Evolutionary conservation across 1,139 yeast species (phyloP).

Genomic region (Candida sojae): DNA sequence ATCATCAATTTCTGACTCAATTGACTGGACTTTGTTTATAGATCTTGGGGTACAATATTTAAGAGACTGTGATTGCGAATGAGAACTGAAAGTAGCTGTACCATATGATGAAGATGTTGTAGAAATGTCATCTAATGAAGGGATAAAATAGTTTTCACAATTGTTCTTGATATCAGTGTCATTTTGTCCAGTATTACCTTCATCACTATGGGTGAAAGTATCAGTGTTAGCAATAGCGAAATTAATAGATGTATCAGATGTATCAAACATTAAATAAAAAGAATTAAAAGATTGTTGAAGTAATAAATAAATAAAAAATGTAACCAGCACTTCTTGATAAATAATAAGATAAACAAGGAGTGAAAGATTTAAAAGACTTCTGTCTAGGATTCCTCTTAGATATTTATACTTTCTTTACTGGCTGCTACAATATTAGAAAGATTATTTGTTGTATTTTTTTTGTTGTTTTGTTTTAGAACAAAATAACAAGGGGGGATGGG

Average conservation of each 20-base stretch:
- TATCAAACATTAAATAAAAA: background rate
- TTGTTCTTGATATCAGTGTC: background rate
- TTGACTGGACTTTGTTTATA: slow-evolving; percentile 20
- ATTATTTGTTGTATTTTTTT: no score
- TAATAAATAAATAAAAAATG: background rate
- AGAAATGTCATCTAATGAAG: slow-evolving; percentile 10
- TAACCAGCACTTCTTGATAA: slow-evolving; percentile 1
- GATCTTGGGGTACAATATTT: slow-evolving; percentile 21
- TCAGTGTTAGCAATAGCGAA: background rate
- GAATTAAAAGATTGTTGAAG: background rate
- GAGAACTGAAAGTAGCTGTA: background rate
- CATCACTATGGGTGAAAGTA: background rate
- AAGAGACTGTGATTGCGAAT: background rate
- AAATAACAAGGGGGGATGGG: no score
- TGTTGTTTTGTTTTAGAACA: no score
- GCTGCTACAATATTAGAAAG: no score
- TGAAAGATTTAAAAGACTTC: no score
- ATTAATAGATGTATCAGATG: background rate
- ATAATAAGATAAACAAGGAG: background rate
- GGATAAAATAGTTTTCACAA: slow-evolving; percentile 6
- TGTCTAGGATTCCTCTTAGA: no score
- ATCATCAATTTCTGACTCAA: slow-evolving; percentile 17
- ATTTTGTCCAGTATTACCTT: background rate
- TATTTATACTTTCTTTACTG: no score
- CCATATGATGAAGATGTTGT: slow-evolving; percentile 3